phyloP scores from a whole-genome alignment of 192 early-diverging fungal genomes.

The Backusella parvicylindrica region DNA sequence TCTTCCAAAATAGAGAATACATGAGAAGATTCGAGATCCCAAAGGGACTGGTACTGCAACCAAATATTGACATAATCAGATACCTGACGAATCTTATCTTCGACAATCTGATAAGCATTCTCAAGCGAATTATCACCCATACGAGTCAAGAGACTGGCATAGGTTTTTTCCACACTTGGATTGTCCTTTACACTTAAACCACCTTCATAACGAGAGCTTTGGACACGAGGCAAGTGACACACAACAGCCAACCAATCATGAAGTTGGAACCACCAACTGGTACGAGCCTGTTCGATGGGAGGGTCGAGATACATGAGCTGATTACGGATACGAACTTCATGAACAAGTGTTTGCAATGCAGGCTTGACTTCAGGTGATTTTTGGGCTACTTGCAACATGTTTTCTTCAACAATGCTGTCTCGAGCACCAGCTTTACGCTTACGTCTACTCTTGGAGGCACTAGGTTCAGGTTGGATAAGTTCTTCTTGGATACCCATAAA shows the following conservation, averaged over 20 bases:
- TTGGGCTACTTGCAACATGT: constrained; percentile 24
- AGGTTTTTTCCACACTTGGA: constrained; percentile 51
- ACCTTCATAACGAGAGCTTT: constrained; percentile 90
- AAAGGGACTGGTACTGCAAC: constrained; percentile 97
- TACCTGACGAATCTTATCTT: constrained; percentile 73
- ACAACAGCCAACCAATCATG: constrained; percentile 92
- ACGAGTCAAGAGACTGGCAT: constrained; percentile 69
- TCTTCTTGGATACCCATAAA: constrained; percentile 57
- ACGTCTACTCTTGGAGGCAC: constrained; percentile 38
- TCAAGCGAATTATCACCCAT: constrained; percentile 65
- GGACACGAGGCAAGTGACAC: constrained; percentile 80
- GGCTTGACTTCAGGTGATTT: constrained; percentile 54
- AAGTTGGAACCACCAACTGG: constrained; percentile 83
- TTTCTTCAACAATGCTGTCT: constrained; percentile 35
- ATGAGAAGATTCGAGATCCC: constrained; percentile 91
- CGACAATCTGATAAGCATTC: constrained; percentile 81
- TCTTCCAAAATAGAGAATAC: constrained; percentile 83
- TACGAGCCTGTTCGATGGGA: constrained; percentile 91
- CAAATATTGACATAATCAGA: constrained; percentile 87
- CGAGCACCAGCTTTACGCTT: constrained; percentile 35
- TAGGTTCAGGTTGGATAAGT: constrained; percentile 38
- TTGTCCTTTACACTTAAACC: constrained; percentile 60
- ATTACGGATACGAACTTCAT: constrained; percentile 89
- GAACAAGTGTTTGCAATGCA: constrained; percentile 65
- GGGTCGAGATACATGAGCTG: constrained; percentile 97